phyloP scores from a whole-genome alignment of 2,329 filamentous ascomycete genomes.

The Cryphonectria radicalis region DNA sequence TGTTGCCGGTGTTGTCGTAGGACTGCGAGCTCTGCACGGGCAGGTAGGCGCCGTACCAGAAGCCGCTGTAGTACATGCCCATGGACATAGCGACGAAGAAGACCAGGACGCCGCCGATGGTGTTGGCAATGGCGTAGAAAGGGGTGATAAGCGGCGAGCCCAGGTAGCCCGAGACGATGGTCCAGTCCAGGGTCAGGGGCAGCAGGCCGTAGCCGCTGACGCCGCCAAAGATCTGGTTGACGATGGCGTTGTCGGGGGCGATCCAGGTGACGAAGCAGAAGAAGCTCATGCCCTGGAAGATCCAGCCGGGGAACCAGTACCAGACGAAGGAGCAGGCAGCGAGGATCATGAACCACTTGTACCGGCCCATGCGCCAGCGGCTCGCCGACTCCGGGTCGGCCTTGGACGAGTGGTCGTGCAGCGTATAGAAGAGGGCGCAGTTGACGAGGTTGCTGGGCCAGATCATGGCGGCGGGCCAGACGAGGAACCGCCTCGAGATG shows the following conservation, averaged over 20 bases:
- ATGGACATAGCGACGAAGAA: constrained; percentile 63
- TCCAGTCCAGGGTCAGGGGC: constrained; percentile 45
- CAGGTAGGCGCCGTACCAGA: constrained; percentile 63
- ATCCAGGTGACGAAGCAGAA: constrained; percentile 53
- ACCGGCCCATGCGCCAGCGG: constrained; percentile 68
- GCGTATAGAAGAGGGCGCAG: constrained; percentile 54
- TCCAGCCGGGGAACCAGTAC: constrained; percentile 61
- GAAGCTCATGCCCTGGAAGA: constrained; percentile 54
- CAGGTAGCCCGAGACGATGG: constrained; percentile 52
- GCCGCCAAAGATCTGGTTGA: constrained; percentile 54
- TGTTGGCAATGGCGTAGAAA: constrained; percentile 61
- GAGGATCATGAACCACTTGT: constrained; percentile 64
- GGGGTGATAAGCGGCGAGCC: constrained; percentile 55
- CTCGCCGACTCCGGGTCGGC: constrained; percentile 54
- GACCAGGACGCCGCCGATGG: constrained; percentile 55
- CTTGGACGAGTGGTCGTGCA: constrained; percentile 46
- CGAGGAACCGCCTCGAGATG: constrained; percentile 61
- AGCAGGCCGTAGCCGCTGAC: constrained; percentile 43
- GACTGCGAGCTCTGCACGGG: constrained; percentile 64
- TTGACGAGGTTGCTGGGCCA: constrained; percentile 62
- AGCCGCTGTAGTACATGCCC: constrained; percentile 61
- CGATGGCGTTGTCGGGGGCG: constrained; percentile 48
- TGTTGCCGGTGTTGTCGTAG: constrained; percentile 65
- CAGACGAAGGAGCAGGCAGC: constrained; percentile 56
- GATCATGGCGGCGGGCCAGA: constrained; percentile 66